Conservation (phyloP, 345 rosid species). For the Aquilaria sinensis region DNA sequence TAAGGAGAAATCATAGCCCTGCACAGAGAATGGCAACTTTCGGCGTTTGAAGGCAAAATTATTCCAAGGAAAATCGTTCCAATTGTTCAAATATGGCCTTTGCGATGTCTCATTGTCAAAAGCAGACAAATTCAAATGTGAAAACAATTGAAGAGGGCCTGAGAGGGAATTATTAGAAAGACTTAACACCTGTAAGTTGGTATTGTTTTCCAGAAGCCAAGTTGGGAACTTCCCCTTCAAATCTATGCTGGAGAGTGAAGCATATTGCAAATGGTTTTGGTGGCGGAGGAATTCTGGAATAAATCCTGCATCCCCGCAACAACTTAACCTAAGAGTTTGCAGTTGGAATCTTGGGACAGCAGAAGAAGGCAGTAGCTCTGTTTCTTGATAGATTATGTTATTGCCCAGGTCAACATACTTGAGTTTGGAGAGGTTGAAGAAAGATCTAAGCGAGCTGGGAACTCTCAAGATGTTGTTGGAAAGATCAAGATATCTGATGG, state of each 20-base stretch:
- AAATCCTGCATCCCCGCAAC: not conserved
- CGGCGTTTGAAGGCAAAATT: too few species aligned
- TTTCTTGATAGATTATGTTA: not conserved
- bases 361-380: not conserved
- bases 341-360: constrained; percentile 4
- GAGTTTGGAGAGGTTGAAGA: not conserved
- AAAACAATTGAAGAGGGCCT: not conserved
- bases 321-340: not conserved
- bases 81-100: too few species aligned
- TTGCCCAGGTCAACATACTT: not conserved
- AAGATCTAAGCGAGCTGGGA: constrained; percentile 5
- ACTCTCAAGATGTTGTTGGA: constrained; percentile 6
- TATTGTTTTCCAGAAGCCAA: constrained; percentile 29
- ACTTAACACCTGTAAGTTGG: not conserved
- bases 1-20: not conserved
- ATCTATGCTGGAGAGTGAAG: not conserved
- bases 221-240: constrained; percentile 16
- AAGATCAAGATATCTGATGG: not conserved
- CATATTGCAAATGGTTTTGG: not conserved
- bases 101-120: too few species aligned
- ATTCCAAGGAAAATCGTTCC: too few species aligned
- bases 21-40: too few species aligned
- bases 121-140: not conserved
- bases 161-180: constrained; percentile 3
- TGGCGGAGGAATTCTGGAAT: constrained; percentile 18